Base-by-base conservation (phyloP, 1,284 basidiomycete species). In the Ustilago vetiveriae region DNA sequence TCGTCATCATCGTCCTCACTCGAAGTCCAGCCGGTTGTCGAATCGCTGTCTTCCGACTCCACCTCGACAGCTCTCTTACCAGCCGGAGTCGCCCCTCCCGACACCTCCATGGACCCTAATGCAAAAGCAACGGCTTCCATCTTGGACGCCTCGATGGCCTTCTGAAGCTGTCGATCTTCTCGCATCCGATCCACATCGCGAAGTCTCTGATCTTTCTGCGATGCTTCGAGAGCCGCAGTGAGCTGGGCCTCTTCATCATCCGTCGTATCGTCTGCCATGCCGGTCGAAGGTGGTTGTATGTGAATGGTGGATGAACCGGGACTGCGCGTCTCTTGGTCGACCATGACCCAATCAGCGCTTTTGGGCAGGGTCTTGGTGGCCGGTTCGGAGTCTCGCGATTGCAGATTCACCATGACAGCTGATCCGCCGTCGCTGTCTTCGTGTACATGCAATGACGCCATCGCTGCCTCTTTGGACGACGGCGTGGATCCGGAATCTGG, bases 1-100 rank as follows among this genome's bases (percentile, higher is more conserved):
- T 80, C 82, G 19, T 82, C 82, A 11, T 82, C 82, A 2, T 86
- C 82, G 2, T 86, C 85, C 41, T 86, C 85, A 50, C 42, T 87
- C 86, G 63, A 78, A 38, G 44, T 85, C 86, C 38, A 79, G n/a
- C 75, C 75, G 0, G 77, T 87, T 85, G 37, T 86, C 54, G 79
- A 82, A 48, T 83, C 78, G 23, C 47, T 80, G 29, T 81, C 78
- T 4, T 75, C 56, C 22, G 69, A 74, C 16, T 73, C 77, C 16
- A 78, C 79, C 24, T 71, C 79, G 23, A n/a, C n/a, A n/a, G n/a
- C n/a, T n/a, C n/a, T n/a, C n/a, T n/a, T n/a, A n/a, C n/a, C n/a
- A n/a, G n/a, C n/a, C n/a, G n/a, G n/a, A n/a, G n/a, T 45, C 36
- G 17, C 4, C 24, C 14, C 33, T 9, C 30, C 48, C n/a, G 38